These are phyloP conservation scores for Colletotrichum tropicicola DNA, from an alignment of 2,329 filamentous ascomycete genomes.

Conservation along the genomic window DNA sequence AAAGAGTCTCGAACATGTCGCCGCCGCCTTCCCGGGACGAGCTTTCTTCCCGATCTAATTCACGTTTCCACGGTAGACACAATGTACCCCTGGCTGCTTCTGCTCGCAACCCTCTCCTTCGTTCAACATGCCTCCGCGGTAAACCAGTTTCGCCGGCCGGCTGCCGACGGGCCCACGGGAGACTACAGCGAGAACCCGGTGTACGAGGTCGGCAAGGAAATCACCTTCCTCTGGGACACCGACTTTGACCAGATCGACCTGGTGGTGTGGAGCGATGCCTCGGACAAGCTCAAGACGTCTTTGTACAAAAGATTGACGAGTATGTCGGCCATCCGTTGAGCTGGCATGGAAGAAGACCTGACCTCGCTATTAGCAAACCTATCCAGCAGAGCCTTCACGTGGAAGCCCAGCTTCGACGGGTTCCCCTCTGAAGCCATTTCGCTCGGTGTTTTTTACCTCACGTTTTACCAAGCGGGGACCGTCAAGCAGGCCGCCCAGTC, in stretches of 20 bases:
- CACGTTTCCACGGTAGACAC: too few species aligned
- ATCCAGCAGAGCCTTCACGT: neutral
- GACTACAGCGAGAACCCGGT: constrained; percentile 2
- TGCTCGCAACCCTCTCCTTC: neutral
- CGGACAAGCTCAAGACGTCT: neutral
- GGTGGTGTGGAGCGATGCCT: constrained; percentile 1
- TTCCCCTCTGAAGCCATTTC: neutral
- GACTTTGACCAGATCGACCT: neutral
- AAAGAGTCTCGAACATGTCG: too few species aligned
- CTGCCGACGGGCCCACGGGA: neutral
- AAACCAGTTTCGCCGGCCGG: neutral
- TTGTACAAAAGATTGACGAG: neutral
- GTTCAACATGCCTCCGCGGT: neutral
- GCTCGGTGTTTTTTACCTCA: neutral
- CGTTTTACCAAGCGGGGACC: neutral
- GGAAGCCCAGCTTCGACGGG: neutral
- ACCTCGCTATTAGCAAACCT: neutral
- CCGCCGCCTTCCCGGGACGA: too few species aligned
- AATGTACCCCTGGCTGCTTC: neutral
- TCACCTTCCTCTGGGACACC: neutral
- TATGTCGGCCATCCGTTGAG: neutral
- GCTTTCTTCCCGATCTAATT: too few species aligned
- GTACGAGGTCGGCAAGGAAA: constrained; percentile 5
- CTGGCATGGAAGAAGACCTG: too few species aligned
- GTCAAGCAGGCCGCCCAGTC: neutral